A percentile compares a stretch with the other conserved stretches of the same genome.
Conservation (phyloP, 2,329 filamentous ascomycete genomes). For the Pleochaeta shiraiana region DNA sequence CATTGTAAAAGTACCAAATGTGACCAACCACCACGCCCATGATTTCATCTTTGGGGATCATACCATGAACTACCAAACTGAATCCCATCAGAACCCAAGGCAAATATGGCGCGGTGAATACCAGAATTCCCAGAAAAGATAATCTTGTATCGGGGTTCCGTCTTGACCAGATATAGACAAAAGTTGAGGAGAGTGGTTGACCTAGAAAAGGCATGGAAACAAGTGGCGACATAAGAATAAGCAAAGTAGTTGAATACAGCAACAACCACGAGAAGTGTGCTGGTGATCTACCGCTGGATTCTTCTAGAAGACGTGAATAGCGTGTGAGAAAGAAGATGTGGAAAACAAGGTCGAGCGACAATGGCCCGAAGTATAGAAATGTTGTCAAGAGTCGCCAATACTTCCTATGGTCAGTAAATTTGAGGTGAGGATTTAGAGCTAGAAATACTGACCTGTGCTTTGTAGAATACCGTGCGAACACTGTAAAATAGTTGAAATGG, state of each 20-base stretch:
- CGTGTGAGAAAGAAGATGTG: constrained; percentile 97
- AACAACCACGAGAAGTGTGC: constrained; percentile 93
- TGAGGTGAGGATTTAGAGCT: not conserved
- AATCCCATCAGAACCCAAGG: constrained; percentile 94
- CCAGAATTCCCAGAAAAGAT: constrained; percentile 69
- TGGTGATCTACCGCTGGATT: constrained; percentile 75
- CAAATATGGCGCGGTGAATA: constrained; percentile 84
- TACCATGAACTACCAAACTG: constrained; percentile 75
- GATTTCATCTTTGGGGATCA: constrained; percentile 84
- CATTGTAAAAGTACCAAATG: constrained; percentile 94
- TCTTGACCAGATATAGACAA: constrained; percentile 96
- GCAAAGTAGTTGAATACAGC: constrained; percentile 57
- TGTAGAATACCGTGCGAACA: constrained; percentile 74
- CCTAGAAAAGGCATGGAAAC: constrained; percentile 87
- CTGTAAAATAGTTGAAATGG: constrained; percentile 97
- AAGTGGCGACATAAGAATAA: constrained; percentile 65
- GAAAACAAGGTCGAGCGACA: constrained; percentile 86
- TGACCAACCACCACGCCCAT: constrained; percentile 90
- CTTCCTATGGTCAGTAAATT: constrained; percentile 26
- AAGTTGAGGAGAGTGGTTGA: constrained; percentile 73
- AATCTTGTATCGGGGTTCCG: constrained; percentile 82
- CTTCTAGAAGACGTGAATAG: constrained; percentile 86
- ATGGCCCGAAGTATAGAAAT: constrained; percentile 91
- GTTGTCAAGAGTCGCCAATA: constrained; percentile 95
- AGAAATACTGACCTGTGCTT: constrained; percentile 52